A percentile compares a stretch with the other conserved stretches of the same genome.
These are phyloP conservation scores for Rhodotorula paludigena DNA, from an alignment of 768 basidiomycete species.

Conservation along the genomic window DNA sequence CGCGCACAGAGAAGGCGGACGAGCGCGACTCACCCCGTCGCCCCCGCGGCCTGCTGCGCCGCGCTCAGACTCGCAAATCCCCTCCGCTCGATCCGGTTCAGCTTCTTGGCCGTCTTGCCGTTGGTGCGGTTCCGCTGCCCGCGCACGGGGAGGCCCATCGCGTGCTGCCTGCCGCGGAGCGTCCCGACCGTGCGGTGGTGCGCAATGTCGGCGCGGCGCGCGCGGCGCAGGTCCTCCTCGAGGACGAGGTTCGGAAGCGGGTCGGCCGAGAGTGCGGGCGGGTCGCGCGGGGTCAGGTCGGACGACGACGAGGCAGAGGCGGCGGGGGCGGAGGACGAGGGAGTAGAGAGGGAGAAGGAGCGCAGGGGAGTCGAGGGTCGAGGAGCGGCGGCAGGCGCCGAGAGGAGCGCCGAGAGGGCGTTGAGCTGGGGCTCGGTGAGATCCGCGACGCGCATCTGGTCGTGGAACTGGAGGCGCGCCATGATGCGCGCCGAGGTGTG, in stretches of 20 bases:
- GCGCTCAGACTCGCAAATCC: not conserved
- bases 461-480: slow-evolving; percentile 86
- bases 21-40: too few species aligned
- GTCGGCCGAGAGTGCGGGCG: slow-evolving; percentile 49
- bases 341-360: slow-evolving; percentile 46
- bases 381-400: slow-evolving; percentile 73
- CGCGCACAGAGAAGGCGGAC: too few species aligned
- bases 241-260: slow-evolving; percentile 70
- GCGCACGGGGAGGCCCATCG: slow-evolving; percentile 85
- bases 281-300: slow-evolving; percentile 24
- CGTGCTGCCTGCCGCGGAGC: slow-evolving; percentile 86
- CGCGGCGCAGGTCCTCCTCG: slow-evolving; percentile 76
- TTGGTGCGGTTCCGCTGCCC: slow-evolving; percentile 90
- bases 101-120: slow-evolving; percentile 79
- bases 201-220: slow-evolving; percentile 82
- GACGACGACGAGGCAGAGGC: slow-evolving; percentile 43
- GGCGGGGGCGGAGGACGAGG: slow-evolving; percentile 50
- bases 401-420: slow-evolving; percentile 85
- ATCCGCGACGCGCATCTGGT: slow-evolving; percentile 70
- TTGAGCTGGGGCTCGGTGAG: slow-evolving; percentile 83
- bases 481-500: slow-evolving; percentile 73
- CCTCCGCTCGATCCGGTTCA: slow-evolving; percentile 75
- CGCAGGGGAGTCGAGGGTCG: slow-evolving; percentile 52
- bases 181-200: slow-evolving; percentile 91
- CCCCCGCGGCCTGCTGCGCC: too few species aligned